These are phyloP conservation scores for Paxillus ammoniavirescens DNA, from an alignment of 768 basidiomycete genomes.

Conservation along the genomic window DNA sequence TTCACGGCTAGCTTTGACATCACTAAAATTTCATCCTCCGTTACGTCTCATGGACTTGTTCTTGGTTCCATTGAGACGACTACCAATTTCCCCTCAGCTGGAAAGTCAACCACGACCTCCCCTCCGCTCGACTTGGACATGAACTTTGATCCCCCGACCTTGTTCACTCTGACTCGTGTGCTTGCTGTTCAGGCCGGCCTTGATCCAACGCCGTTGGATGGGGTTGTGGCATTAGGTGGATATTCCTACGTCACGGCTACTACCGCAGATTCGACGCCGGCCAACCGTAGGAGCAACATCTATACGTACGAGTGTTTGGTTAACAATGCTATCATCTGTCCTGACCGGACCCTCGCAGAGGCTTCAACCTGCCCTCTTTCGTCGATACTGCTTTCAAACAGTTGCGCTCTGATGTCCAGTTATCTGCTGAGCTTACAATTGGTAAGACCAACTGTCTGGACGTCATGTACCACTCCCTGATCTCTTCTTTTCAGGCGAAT, in stretches of 20 bases:
- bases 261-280: constrained; percentile 32
- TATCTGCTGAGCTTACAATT: constrained; percentile 55
- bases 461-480: constrained; percentile 2
- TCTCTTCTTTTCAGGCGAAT: constrained; percentile 46
- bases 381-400: constrained; percentile 66
- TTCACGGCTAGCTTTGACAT: constrained; percentile 61
- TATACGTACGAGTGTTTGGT: constrained; percentile 46
- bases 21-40: constrained; percentile 57
- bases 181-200: constrained; percentile 65
- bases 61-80: constrained; percentile 59
- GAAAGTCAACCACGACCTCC: constrained; percentile 54
- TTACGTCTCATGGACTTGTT: constrained; percentile 57
- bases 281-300: constrained; percentile 42
- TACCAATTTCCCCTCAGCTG: constrained; percentile 49
- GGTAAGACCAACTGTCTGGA: constrained; percentile 32
- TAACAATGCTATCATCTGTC: background rate
- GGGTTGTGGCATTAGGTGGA: constrained; percentile 66
- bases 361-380: constrained; percentile 61
- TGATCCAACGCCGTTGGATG: constrained; percentile 59
- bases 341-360: constrained; percentile 32
- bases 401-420: constrained; percentile 57
- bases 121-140: constrained; percentile 59
- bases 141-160: constrained; percentile 64
- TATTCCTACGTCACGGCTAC: constrained; percentile 48
- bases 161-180: constrained; percentile 70